Conservation (phyloP, 2,329 filamentous ascomycete genomes). For the Beauveria varroae region DNA sequence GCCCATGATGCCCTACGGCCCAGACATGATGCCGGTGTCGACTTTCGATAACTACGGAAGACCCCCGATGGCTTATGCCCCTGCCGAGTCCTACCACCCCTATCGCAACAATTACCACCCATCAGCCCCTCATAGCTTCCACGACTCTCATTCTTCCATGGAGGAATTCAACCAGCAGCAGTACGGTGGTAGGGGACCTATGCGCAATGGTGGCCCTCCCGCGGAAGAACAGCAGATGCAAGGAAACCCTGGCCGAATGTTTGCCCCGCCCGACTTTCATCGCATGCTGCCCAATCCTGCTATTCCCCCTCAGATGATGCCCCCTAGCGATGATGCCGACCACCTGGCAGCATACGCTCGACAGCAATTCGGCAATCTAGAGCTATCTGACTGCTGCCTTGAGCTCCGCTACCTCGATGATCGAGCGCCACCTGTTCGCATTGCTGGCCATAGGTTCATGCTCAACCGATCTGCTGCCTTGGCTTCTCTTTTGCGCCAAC, state of each 20-base stretch:
- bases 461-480: conserved; percentile 42
- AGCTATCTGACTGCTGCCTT: conserved; percentile 34
- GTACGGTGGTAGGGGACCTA: conserved; percentile 31
- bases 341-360: conserved; percentile 35
- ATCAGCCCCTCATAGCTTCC: conserved; percentile 53
- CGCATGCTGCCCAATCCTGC: conserved; percentile 26
- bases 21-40: conserved; percentile 26
- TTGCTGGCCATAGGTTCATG: conserved; percentile 48
- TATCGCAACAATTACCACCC: conserved; percentile 39
- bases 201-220: conserved; percentile 28
- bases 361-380: conserved; percentile 27
- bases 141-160: conserved; percentile 52
- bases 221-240: conserved; percentile 24
- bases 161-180: conserved; percentile 37
- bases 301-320: conserved; percentile 21
- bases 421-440: conserved; percentile 28
- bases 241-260: conserved; percentile 23
- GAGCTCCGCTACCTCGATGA: conserved; percentile 34
- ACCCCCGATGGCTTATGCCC: conserved; percentile 27
- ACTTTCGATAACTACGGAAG: conserved; percentile 31
- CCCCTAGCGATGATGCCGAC: conserved; percentile 25
- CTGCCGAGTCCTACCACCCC: conserved; percentile 26
- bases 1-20: conserved; percentile 29
- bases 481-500: conserved; percentile 19
- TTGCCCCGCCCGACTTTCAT: conserved; percentile 23